phyloP scores from a whole-genome alignment of 1,139 yeast genomes.

The Candida sojae region DNA sequence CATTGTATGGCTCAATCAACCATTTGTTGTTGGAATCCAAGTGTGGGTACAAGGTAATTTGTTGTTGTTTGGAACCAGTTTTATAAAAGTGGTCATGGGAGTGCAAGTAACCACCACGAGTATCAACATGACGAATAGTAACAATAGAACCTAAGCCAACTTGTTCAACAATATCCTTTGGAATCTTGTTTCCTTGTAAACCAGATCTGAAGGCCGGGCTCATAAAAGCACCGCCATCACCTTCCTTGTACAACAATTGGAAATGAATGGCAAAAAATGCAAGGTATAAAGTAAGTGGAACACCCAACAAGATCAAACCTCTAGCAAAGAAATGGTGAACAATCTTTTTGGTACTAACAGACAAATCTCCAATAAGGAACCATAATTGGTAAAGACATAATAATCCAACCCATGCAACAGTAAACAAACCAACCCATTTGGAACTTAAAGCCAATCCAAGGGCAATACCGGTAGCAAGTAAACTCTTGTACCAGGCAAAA shows the following conservation, averaged over 20 bases:
- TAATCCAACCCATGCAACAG: constrained; percentile 88
- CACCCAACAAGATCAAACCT: constrained; percentile 60
- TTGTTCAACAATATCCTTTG: constrained; percentile 68
- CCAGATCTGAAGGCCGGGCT: constrained; percentile 85
- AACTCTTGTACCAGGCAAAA: constrained; percentile 65
- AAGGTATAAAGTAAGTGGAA: constrained; percentile 71
- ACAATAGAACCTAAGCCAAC: constrained; percentile 88
- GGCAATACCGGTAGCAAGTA: constrained; percentile 75
- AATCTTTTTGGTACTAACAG: constrained; percentile 54
- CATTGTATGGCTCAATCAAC: constrained; percentile 67
- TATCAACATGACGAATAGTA: constrained; percentile 77
- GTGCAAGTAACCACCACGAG: constrained; percentile 94
- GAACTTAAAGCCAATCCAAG: constrained; percentile 87
- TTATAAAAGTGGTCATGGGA: constrained; percentile 86
- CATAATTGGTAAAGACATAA: constrained; percentile 77
- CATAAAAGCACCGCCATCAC: constrained; percentile 90
- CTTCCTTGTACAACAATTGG: constrained; percentile 65
- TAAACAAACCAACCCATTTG: constrained; percentile 97
- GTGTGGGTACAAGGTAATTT: constrained; percentile 90
- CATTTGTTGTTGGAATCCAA: constrained; percentile 86
- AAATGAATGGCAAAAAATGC: constrained; percentile 82
- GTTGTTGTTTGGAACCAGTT: constrained; percentile 95
- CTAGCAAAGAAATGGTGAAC: constrained; percentile 57
- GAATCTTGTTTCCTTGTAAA: constrained; percentile 69
- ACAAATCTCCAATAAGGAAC: constrained; percentile 86